Conservation (phyloP, 164 flowering plant genomes). For the Stephania japonica region DNA sequence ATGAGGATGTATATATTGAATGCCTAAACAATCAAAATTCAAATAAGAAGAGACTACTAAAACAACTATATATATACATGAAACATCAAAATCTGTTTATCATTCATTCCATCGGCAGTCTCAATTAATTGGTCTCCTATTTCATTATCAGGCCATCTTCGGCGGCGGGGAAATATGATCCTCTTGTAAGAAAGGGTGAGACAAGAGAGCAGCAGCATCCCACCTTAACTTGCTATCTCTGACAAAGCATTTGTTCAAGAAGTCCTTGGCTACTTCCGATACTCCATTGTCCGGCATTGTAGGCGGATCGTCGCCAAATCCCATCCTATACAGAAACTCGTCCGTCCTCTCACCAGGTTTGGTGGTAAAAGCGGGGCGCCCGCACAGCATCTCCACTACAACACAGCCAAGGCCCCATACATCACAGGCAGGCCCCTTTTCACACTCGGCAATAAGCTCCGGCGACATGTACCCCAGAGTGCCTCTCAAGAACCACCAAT, state of each 20-base stretch:
- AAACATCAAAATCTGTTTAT: too few species aligned
- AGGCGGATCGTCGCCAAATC: not conserved
- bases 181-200: conserved; percentile 7
- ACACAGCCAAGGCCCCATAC: conserved; percentile 11
- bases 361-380: not conserved
- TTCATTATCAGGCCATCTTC: too few species aligned
- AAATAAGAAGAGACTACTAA: too few species aligned
- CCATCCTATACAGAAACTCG: conserved; percentile 1
- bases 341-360: not conserved
- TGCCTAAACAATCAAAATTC: too few species aligned
- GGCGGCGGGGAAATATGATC: too few species aligned
- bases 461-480: conserved; percentile 7
- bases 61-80: too few species aligned
- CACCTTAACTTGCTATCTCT: conserved; percentile 1
- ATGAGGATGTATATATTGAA: too few species aligned
- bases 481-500: not conserved
- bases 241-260: not conserved
- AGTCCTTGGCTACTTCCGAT: conserved; percentile 6
- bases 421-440: conserved; percentile 3
- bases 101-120: too few species aligned
- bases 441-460: not conserved
- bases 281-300: not conserved
- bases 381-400: conserved; percentile 3
- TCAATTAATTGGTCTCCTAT: too few species aligned
- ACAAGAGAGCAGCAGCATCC: conserved; percentile 4